phyloP scores from a whole-genome alignment of 129 eudicot species.

The Logfia minima region DNA sequence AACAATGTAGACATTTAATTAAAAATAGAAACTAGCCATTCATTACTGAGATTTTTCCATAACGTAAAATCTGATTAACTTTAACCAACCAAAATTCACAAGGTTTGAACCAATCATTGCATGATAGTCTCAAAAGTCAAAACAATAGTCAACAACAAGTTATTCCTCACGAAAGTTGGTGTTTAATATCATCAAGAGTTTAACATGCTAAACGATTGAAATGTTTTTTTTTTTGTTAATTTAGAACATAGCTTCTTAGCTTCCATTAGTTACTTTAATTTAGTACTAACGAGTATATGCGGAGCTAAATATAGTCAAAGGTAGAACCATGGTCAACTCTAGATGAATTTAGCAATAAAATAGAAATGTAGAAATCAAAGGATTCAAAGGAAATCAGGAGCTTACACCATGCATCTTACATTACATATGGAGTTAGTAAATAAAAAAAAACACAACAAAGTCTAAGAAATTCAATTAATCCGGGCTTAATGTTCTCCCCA shows the following conservation, averaged over 20 bases:
- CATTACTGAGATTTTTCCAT: background rate
- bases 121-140: background rate
- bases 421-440: background rate
- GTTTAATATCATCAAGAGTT: background rate
- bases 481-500: slow-evolving; percentile 38
- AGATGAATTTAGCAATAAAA: background rate
- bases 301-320: background rate
- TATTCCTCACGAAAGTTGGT: too few relatives aligned
- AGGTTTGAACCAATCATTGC: background rate
- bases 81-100: background rate
- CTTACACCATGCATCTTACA: slow-evolving; percentile 2
- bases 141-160: background rate
- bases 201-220: background rate
- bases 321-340: background rate
- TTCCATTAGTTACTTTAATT: background rate
- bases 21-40: background rate
- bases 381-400: slow-evolving; percentile 16
- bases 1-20: too few relatives aligned
- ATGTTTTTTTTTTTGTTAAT: background rate
- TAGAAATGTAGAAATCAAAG: slow-evolving; percentile 20
- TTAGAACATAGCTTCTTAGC: background rate
- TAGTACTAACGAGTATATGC: background rate
- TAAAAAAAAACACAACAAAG: background rate
- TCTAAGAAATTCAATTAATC: slow-evolving; percentile 19
- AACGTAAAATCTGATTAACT: background rate